Base-by-base conservation (phyloP, 805 yeast species). In the Ogataea pilisensis region DNA sequence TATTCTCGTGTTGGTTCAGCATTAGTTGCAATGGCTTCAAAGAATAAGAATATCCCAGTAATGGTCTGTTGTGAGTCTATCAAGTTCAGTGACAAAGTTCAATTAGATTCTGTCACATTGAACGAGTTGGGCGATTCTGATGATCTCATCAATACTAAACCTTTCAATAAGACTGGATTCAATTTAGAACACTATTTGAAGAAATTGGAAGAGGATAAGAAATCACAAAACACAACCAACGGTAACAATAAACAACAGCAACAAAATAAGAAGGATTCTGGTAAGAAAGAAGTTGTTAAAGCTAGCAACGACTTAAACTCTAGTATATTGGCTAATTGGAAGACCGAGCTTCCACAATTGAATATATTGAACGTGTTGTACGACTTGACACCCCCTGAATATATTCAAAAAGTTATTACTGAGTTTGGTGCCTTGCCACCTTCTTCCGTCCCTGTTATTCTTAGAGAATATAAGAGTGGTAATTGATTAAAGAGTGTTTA, bases 341-440 rank as follows among this genome's bases (percentile, higher is more conserved):
- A 76, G 54, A 21, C 31, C 2, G 67, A 70, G 22, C 64, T 73
- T n/a, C 76, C 78, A 31, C 69, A 70, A 45, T 70, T 88, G 55
- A 84, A 82, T 63, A 75, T 88, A 21, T 77, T 90, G 55, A 88
- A 88, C 57, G 80, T 93, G 49, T 75, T 93, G 75, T 93, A 87
- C 62, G 99, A 93, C 64, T 72, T 93, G 53, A 91, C 98, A 1
- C 97, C 96, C 27, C 95, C 96, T 12, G 86, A 82, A 51, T 86
- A 85, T 57, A 87, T 93, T 55, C 90, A 91, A 61, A 93, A 93
- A 68, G 88, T 93, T 44, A 88, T 93, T 40, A 93, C 98, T 2
- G 99, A 93, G 63, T 79, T 91, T 49, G 99, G 99, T 22, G 87
- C 95, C 2, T 72, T 93, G 51, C 99, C 99, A 9, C 96, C 99